Conservation (phyloP, 2,329 filamentous ascomycete species). For the Tolypocladium cylindrosporum region DNA sequence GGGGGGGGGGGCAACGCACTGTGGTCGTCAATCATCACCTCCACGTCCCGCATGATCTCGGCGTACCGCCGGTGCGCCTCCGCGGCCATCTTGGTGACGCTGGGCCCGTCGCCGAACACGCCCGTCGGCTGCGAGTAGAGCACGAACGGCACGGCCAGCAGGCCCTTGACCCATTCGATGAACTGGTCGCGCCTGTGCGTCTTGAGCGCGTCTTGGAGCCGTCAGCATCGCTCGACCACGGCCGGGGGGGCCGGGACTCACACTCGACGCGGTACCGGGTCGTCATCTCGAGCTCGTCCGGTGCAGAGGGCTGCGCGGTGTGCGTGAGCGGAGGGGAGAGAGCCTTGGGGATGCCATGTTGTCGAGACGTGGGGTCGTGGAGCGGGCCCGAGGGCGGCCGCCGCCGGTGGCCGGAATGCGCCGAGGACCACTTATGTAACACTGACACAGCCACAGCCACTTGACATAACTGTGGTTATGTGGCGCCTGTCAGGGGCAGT, state of each 20-base stretch:
- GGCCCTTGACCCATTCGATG: conserved; percentile 92
- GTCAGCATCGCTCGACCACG: conserved; percentile 8
- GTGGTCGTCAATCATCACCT: conserved; percentile 84
- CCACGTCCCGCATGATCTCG: conserved; percentile 91
- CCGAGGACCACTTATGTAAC: not conserved
- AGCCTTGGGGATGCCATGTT: not conserved
- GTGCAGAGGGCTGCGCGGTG: not conserved
- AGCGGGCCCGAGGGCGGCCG: not conserved
- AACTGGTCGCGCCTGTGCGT: conserved; percentile 88
- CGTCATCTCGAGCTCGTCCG: conserved; percentile 35
- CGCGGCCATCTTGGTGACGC: conserved; percentile 61
- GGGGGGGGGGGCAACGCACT: conserved; percentile 39
- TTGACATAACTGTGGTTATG: too few relatives aligned
- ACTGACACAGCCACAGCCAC: too few relatives aligned
- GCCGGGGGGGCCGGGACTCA: conserved; percentile 28
- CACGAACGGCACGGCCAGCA: conserved; percentile 91
- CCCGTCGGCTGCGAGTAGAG: conserved; percentile 91
- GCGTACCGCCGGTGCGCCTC: conserved; percentile 82
- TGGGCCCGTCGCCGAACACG: conserved; percentile 61
- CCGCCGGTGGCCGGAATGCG: not conserved
- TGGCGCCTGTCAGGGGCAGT: too few relatives aligned
- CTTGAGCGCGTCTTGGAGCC: conserved; percentile 51
- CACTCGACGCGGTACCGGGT: conserved; percentile 64
- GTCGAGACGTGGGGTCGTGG: not conserved
- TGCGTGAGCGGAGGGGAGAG: not conserved